Base-by-base conservation (phyloP, 805 yeast species). In the Zygotorulaspora sp. region DNA sequence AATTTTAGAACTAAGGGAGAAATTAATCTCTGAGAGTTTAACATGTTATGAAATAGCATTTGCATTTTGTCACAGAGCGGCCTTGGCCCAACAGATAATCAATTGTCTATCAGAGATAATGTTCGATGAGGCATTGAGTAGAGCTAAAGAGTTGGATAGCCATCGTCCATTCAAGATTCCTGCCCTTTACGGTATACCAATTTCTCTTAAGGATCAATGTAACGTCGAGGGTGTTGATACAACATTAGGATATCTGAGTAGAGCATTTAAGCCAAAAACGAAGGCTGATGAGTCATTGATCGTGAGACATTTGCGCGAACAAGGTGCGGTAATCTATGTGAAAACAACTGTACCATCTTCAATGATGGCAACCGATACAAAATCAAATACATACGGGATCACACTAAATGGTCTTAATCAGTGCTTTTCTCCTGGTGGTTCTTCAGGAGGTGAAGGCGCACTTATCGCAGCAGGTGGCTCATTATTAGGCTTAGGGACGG, bases 111-210 rank as follows among this genome's bases (percentile, higher is more conserved):
- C 57, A 2, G 62, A 59, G 30, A 47, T 58, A 14, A 75, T 80
- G 50, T 65, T 75, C 23, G 74, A 72, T 14, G 70, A 72, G 36
- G 87, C 84, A 3, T 62, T 80, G 40, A 61, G 62, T 40, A 65
- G 71, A 34, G 86, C 86, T 4, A 53, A 67, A 43, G 59, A 50
- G 36, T 63, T 76, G 48, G 86, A 80, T 52, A 71, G 62, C 5
- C 47, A 65, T 29, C 58, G 70, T 28, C 80, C 79, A 11, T 67
- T 71, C 44, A 57, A 70, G 2, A 52, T 74, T 23, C 85, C 85
- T 19, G 80, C 83, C 2, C 66, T 80, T 32, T 85, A 80, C 48
- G 87, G 87, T 2, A 59, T 80, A 20, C 87, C 86, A 2, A 62
- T 79, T 21, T 76, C 83, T 0, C 63, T 79, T 37, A 79, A 79